phyloP scores from a whole-genome alignment of 78 protist species.

The Dictyostelium citrinum region DNA sequence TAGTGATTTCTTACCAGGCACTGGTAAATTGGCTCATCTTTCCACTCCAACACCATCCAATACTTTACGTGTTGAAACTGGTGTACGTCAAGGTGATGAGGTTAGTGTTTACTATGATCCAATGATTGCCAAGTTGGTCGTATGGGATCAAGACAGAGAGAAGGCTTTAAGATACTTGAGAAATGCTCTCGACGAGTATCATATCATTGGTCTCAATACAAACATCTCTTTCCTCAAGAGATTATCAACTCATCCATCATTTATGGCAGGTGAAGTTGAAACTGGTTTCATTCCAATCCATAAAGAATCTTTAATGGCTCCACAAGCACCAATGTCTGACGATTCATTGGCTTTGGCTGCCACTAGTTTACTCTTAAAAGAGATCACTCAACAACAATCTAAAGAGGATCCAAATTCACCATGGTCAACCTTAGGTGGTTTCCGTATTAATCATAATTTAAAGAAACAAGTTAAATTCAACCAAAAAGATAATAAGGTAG shows the following conservation, averaged over 20 bases:
- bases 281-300: conserved; percentile 86
- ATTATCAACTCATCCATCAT: conserved; percentile 69
- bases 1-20: conserved; percentile 88
- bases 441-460: conserved; percentile 17
- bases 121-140: conserved; percentile 95
- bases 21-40: conserved; percentile 87
- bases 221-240: conserved; percentile 83
- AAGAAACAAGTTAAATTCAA: conserved; percentile 17
- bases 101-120: conserved; percentile 93
- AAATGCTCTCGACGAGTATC: conserved; percentile 77
- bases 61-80: conserved; percentile 78
- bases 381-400: background rate
- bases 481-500: background rate
- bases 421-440: background rate
- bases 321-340: conserved; percentile 21
- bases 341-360: conserved; percentile 31
- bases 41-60: conserved; percentile 69
- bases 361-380: conserved; percentile 13
- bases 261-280: conserved; percentile 74
- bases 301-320: conserved; percentile 40
- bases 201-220: conserved; percentile 85
- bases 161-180: conserved; percentile 59
- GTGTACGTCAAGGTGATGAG: conserved; percentile 93
- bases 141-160: conserved; percentile 80
- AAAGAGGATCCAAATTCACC: background rate